Base-by-base conservation (phyloP, 129 eudicot genomes). In the Artemisia argyi region DNA sequence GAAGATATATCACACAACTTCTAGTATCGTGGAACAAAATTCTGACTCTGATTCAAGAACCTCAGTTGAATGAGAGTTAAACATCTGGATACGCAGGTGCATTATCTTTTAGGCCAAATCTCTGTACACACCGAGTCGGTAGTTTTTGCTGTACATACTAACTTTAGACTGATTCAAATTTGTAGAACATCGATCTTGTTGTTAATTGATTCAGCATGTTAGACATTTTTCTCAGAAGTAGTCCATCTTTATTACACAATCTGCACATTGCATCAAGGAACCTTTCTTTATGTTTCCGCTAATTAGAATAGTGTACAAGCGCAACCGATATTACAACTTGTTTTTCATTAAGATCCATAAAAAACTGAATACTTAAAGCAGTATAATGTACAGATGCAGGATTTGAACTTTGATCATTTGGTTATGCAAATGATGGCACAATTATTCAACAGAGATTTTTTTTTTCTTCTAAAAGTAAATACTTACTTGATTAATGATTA, bases 71-170 rank as follows among this genome's bases (percentile, higher is more conserved):
- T 69, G 56, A 76, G 47, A 64, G 47, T 39, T 69, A 58, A n/a
- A 39, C 63, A 59, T 58, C 19, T 57, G 80, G 58, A 39, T 48
- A 28, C 68, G 28, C 52, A 66, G 73, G 75, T 68, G 68, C 69
- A 48, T 50, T 19, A 19, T 68, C 54, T 46, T 66, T 24, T 35
- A 66, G 61, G 80, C 68, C 46, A 35, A 58, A 51, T 61, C 53
- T 5, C 28, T 17, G 67, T 70, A 70, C 66, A 69, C 81, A 51
- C 48, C 28, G 71, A 78, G 72, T 63, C 47, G 44, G 26, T 62
- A 62, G 64, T 44, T 71, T 51, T 61, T 46, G 12, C 64, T 78
- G 82, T 78, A 72, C 68, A 78, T 78, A 64, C 12, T 71, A 64
- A 47, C 44, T 77, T 72, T 15, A 71, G 77, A 71, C 61, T 7